Evolutionary conservation across 768 basidiomycete genomes (phyloP).

Genomic region (Tylopilus sp.): DNA sequence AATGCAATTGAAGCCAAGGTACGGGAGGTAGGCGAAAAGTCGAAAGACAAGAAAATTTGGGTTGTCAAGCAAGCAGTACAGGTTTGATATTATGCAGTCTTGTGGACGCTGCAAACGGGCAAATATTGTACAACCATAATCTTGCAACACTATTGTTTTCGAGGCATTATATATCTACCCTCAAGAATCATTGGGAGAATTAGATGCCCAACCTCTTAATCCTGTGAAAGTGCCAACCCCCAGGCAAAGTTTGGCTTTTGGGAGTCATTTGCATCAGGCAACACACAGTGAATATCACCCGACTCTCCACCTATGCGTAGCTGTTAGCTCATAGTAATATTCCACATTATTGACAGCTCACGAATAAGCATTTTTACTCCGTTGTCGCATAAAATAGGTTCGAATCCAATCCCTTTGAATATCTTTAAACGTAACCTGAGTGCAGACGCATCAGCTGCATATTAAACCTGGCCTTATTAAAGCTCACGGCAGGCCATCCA

Average conservation of each 20-base stretch:
- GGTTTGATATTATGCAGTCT: neutral
- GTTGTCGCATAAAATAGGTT: conserved; percentile 55
- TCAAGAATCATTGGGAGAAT: neutral
- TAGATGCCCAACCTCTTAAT: neutral
- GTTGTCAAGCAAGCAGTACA: conserved; percentile 44
- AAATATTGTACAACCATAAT: neutral
- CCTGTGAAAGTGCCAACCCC: conserved; percentile 34
- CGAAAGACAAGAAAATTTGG: conserved; percentile 73
- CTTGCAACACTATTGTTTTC: neutral
- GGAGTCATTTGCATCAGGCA: conserved; percentile 26
- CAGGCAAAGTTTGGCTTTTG: conserved; percentile 33
- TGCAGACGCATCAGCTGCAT: conserved; percentile 3
- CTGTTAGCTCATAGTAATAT: neutral
- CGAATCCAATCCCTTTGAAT: conserved; percentile 70
- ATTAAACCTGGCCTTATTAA: neutral
- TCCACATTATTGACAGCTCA: conserved; percentile 35
- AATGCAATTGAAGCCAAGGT: conserved; percentile 81
- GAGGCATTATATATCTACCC: conserved; percentile 8
- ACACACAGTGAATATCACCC: conserved; percentile 38
- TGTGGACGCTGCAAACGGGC: neutral
- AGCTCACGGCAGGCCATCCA: conserved; percentile 66
- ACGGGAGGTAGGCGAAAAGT: conserved; percentile 71
- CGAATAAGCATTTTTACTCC: conserved; percentile 66
- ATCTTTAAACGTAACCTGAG: conserved; percentile 62
- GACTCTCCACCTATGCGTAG: conserved; percentile 41